These are phyloP conservation scores for Neofusicoccum sp. DNA, from an alignment of 2,329 filamentous ascomycete genomes.

Conservation along the genomic window DNA sequence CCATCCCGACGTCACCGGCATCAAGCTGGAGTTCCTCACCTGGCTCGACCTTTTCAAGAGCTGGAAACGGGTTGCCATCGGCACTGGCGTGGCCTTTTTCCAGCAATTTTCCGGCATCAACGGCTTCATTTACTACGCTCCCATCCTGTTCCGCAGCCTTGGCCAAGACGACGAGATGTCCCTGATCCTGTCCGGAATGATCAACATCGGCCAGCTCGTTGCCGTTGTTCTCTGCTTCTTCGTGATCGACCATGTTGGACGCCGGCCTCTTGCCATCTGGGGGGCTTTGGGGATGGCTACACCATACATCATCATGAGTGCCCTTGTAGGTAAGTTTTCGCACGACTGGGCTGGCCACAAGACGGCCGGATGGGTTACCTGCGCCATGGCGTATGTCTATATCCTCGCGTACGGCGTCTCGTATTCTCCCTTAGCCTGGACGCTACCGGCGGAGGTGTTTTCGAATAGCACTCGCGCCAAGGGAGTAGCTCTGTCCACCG, in stretches of 20 bases:
- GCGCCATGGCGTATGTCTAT: slow-evolving; percentile 48
- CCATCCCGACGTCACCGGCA: background rate
- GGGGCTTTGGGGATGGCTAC: slow-evolving; percentile 28
- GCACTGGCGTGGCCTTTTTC: slow-evolving; percentile 46
- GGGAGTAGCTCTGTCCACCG: slow-evolving; percentile 62
- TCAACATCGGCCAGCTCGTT: slow-evolving; percentile 43
- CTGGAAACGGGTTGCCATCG: slow-evolving; percentile 46
- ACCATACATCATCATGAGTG: slow-evolving; percentile 54
- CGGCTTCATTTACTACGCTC: slow-evolving; percentile 53
- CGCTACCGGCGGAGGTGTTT: slow-evolving; percentile 22
- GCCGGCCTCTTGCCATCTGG: slow-evolving; percentile 23
- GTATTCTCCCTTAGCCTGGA: slow-evolving; percentile 35
- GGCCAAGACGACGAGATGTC: slow-evolving; percentile 39
- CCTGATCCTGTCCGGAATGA: slow-evolving; percentile 27
- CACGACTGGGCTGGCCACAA: slow-evolving; percentile 54
- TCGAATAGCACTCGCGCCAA: slow-evolving; percentile 22
- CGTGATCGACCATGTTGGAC: slow-evolving; percentile 27
- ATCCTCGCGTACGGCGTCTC: slow-evolving; percentile 60
- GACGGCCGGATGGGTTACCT: slow-evolving; percentile 57
- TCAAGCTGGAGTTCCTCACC: background rate
- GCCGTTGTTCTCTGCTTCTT: slow-evolving; percentile 22
- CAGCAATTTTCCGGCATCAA: slow-evolving; percentile 47
- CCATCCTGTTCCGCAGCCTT: slow-evolving; percentile 46
- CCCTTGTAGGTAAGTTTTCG: slow-evolving; percentile 57
- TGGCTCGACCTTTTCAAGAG: slow-evolving; percentile 50